These are phyloP conservation scores for Cordyceps cicadae DNA, from an alignment of 2,329 filamentous ascomycete genomes.

Conservation along the genomic window DNA sequence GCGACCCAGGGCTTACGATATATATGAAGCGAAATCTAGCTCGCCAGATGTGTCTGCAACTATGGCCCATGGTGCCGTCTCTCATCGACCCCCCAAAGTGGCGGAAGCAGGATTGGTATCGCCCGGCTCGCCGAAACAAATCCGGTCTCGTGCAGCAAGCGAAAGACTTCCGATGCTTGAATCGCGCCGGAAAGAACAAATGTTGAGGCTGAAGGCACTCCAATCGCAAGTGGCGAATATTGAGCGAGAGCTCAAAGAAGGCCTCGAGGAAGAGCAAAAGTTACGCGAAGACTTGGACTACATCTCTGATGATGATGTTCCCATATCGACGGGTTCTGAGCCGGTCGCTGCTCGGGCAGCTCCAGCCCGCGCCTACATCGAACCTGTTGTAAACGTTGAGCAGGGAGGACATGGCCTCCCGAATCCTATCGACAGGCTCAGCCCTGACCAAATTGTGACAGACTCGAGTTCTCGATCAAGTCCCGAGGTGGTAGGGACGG, in stretches of 20 bases:
- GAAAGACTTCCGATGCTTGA: conserved; percentile 30
- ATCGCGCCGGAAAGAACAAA: conserved; percentile 30
- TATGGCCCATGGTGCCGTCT: not conserved
- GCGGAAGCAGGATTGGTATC: conserved; percentile 10
- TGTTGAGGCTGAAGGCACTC: conserved; percentile 37
- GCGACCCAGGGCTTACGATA: conserved; percentile 4
- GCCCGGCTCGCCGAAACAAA: conserved; percentile 18
- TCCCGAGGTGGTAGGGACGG: not conserved
- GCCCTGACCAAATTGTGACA: conserved; percentile 6
- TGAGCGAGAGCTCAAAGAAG: conserved; percentile 39
- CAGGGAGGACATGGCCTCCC: not conserved
- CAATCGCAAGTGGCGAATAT: conserved; percentile 40
- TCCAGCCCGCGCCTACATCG: not conserved
- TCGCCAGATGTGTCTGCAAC: not conserved
- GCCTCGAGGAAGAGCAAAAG: conserved; percentile 26
- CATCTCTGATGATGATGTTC: conserved; percentile 9
- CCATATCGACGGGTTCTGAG: not conserved
- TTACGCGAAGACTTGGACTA: conserved; percentile 22
- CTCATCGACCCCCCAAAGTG: not conserved
- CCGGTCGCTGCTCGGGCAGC: not conserved
- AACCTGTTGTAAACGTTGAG: not conserved
- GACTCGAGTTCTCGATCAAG: conserved; percentile 4
- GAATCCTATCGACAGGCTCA: not conserved
- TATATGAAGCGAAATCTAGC: conserved; percentile 4
- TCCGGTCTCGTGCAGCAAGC: conserved; percentile 24